Conservation (phyloP, 1,139 yeast species). For the Blastobotrys proliferans region DNA sequence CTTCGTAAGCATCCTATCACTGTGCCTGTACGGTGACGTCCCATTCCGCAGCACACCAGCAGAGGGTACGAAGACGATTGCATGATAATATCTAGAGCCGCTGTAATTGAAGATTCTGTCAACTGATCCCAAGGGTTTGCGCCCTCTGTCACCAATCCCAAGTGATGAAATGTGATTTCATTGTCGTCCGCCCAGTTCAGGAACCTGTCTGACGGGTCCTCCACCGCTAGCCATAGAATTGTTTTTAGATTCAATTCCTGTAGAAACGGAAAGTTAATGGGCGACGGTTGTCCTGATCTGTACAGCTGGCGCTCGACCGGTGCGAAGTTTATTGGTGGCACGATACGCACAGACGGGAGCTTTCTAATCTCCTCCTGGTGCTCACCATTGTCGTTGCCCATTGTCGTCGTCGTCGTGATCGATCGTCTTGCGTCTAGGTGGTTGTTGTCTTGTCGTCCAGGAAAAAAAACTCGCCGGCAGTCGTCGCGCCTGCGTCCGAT, state of each 20-base stretch:
- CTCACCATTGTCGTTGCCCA: too few species aligned
- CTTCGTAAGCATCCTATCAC: conserved; percentile 90
- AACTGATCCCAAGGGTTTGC: conserved; percentile 97
- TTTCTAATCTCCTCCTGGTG: too few species aligned
- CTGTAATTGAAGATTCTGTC: conserved; percentile 73
- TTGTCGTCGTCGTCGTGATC: neutral
- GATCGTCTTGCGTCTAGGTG: neutral
- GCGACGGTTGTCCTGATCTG: conserved; percentile 95
- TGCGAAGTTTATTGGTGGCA: conserved; percentile 92
- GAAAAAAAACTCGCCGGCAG: too few species aligned
- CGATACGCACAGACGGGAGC: conserved; percentile 47
- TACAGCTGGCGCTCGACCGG: conserved; percentile 87
- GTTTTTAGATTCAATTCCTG: conserved; percentile 70
- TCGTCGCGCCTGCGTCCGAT: too few species aligned
- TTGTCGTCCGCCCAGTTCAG: conserved; percentile 73
- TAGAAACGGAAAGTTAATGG: conserved; percentile 81
- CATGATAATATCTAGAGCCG: conserved; percentile 71
- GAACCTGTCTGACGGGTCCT: conserved; percentile 88
- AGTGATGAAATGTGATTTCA: conserved; percentile 57
- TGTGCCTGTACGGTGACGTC: conserved; percentile 93
- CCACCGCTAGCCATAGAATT: conserved; percentile 90
- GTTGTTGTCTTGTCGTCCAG: neutral
- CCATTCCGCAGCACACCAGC: conserved; percentile 95
- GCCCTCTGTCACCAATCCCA: conserved; percentile 58
- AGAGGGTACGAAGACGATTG: conserved; percentile 74